Evolutionary conservation across 2,329 filamentous ascomycete species (phyloP).

Genomic region (Botrytis medusae): DNA sequence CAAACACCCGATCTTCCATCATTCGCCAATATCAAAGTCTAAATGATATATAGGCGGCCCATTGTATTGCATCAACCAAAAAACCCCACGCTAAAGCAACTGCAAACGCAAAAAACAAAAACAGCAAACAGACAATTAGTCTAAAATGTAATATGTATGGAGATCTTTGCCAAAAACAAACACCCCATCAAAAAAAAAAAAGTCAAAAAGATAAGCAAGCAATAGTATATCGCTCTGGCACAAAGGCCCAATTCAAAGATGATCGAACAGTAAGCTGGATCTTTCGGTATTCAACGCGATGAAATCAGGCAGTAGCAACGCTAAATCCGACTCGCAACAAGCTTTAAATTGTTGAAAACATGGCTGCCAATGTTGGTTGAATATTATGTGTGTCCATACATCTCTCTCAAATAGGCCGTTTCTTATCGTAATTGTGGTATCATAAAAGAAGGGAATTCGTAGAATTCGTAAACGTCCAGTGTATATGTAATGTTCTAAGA

Average conservation of each 20-base stretch:
- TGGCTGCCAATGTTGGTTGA: not conserved
- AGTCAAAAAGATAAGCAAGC: not conserved
- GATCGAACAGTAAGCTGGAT: not conserved
- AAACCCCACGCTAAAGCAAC: conserved; percentile 14
- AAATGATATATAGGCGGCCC: conserved; percentile 12
- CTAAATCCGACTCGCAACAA: not conserved
- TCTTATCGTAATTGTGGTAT: conserved; percentile 4
- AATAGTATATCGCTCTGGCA: not conserved
- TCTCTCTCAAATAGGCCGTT: conserved; percentile 6
- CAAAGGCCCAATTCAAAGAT: not conserved
- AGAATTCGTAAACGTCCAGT: conserved; percentile 14
- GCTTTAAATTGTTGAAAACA: not conserved
- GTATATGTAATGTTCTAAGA: not conserved
- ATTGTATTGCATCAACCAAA: conserved; percentile 1
- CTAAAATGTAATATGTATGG: not conserved
- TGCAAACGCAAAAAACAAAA: not conserved
- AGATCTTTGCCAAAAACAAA: conserved; percentile 1
- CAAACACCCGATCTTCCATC: not conserved
- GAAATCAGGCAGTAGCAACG: conserved; percentile 1
- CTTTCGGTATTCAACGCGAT: not conserved
- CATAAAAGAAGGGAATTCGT: conserved; percentile 13
- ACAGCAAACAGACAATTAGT: not conserved
- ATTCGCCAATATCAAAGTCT: conserved; percentile 12
- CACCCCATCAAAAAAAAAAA: conserved; percentile 9
- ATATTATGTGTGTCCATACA: not conserved